phyloP scores from a whole-genome alignment of 257 asterid species.

The Fraxinus americana region DNA sequence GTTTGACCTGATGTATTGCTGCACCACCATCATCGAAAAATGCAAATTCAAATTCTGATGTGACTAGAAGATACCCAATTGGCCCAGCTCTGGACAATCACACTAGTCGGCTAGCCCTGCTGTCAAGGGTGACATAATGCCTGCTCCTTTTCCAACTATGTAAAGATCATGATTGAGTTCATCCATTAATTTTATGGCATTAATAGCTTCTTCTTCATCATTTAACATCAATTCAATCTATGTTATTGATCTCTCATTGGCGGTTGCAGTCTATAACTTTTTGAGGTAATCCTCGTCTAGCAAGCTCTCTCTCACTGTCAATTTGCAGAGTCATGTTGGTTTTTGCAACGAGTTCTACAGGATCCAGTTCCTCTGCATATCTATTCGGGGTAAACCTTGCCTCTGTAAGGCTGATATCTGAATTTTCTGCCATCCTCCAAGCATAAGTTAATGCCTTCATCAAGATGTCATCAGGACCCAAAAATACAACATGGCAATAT shows the following conservation, averaged over 20 bases:
- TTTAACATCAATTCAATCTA: slow-evolving; percentile 54
- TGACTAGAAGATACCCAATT: slow-evolving; percentile 79
- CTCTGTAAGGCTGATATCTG: slow-evolving; percentile 54
- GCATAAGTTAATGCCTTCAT: slow-evolving; percentile 75
- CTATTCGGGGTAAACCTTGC: slow-evolving; percentile 61
- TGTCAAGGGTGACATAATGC: slow-evolving; percentile 57
- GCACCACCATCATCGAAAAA: slow-evolving; percentile 77
- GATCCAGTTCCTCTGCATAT: slow-evolving; percentile 25
- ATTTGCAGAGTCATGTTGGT: slow-evolving; percentile 43
- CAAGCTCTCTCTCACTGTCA: slow-evolving; percentile 49
- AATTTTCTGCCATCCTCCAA: slow-evolving; percentile 66
- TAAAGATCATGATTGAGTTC: slow-evolving; percentile 58
- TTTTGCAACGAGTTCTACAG: slow-evolving; percentile 27
- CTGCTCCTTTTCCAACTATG: slow-evolving; percentile 85
- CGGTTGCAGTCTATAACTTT: slow-evolving; percentile 54
- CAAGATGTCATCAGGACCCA: slow-evolving; percentile 87
- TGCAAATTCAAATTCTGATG: slow-evolving; percentile 70
- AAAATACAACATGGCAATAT: slow-evolving; percentile 64
- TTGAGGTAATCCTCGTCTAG: slow-evolving; percentile 65
- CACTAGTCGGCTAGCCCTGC: slow-evolving; percentile 85
- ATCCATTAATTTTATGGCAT: slow-evolving; percentile 78
- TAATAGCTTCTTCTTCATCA: slow-evolving; percentile 69
- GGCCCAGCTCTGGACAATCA: slow-evolving; percentile 91
- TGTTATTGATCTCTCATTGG: slow-evolving; percentile 33
- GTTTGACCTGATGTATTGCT: slow-evolving; percentile 49